Evolutionary conservation across 331 rosid species (phyloP).

Genomic region (Acacia pycnantha): DNA sequence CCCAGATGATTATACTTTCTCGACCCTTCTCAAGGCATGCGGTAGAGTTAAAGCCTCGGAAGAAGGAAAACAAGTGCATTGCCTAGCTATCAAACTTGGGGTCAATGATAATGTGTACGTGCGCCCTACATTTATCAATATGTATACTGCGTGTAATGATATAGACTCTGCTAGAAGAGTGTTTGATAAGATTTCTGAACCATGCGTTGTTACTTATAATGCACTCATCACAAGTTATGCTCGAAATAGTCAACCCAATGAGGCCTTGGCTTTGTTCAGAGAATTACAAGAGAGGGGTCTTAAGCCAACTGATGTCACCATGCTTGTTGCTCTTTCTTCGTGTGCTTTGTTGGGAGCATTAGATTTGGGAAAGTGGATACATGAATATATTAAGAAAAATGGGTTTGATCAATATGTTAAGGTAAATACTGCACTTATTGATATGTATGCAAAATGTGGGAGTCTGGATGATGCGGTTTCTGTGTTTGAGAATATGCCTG

Average conservation of each 20-base stretch:
- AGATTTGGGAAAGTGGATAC: constrained; percentile 81
- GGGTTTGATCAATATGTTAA: constrained; percentile 66
- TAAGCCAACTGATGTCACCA: constrained; percentile 73
- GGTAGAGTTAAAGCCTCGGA: constrained; percentile 60
- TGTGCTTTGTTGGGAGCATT: constrained; percentile 74
- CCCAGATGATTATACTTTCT: constrained; percentile 82
- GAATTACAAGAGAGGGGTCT: constrained; percentile 64
- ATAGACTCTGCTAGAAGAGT: constrained; percentile 59
- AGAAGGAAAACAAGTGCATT: constrained; percentile 79
- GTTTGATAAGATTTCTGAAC: constrained; percentile 69
- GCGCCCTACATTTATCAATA: constrained; percentile 66
- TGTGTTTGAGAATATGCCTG: constrained; percentile 62
- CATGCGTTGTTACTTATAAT: constrained; percentile 69
- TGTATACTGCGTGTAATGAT: constrained; percentile 64
- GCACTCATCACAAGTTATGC: constrained; percentile 72
- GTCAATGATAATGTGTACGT: constrained; percentile 47
- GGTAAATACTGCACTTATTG: constrained; percentile 82
- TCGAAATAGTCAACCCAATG: constrained; percentile 64
- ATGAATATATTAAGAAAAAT: constrained; percentile 78
- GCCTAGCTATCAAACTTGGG: constrained; percentile 61
- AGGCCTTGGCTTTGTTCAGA: constrained; percentile 81
- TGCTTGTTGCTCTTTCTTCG: constrained; percentile 72
- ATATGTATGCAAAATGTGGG: constrained; percentile 87
- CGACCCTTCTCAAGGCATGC: constrained; percentile 79
- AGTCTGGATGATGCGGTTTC: constrained; percentile 65